Evolutionary conservation across 306 rosid species (phyloP).

Genomic region (Glycyrrhiza uralensis): DNA sequence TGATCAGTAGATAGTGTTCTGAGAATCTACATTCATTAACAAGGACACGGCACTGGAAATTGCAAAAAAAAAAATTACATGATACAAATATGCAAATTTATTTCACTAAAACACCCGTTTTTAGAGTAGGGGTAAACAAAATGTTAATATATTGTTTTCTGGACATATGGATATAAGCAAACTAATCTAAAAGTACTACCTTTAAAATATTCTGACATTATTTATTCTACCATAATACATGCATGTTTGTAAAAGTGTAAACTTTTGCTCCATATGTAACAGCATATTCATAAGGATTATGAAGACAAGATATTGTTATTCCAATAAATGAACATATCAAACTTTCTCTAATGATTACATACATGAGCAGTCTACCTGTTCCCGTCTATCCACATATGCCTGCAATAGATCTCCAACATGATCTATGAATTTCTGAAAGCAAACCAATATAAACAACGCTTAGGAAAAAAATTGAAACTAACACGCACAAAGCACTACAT

Average conservation of each 20-base stretch:
- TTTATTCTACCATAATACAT: background rate
- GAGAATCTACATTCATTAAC: background rate
- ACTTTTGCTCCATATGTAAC: background rate
- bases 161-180: background rate
- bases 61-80: background rate
- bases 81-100: conserved; percentile 1
- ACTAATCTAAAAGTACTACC: conserved; percentile 5
- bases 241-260: background rate
- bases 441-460: conserved; percentile 17
- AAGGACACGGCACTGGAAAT: background rate
- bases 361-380: conserved; percentile 68
- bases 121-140: background rate
- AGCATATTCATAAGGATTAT: conserved; percentile 1
- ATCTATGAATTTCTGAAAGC: conserved; percentile 90
- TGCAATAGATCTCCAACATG: conserved; percentile 88
- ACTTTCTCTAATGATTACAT: conserved; percentile 24
- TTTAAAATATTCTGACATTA: background rate
- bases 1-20: background rate
- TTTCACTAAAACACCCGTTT: background rate
- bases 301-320: background rate
- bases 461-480: conserved; percentile 23
- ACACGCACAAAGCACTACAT: conserved; percentile 27
- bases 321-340: conserved; percentile 4
- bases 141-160: background rate
- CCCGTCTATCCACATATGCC: conserved; percentile 94